A percentile compares a stretch with the other conserved stretches of the same genome.
Evolutionary conservation across 1,284 basidiomycete species (phyloP).

Genomic region (Cerrena zonata): DNA sequence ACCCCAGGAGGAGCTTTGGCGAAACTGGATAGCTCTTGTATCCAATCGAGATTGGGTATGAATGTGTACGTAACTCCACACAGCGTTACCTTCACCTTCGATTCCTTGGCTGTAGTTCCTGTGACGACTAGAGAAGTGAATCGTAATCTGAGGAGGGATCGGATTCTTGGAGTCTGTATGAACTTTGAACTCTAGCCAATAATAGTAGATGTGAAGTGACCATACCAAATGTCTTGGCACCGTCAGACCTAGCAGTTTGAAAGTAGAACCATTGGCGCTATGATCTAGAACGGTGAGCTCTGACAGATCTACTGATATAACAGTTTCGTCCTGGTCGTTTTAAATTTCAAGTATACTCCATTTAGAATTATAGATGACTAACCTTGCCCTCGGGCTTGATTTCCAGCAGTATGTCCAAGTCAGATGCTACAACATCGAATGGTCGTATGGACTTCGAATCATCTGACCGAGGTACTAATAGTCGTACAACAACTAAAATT

Average conservation of each 20-base stretch:
- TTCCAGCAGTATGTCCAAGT: conserved; percentile 62
- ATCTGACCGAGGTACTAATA: conserved; percentile 37
- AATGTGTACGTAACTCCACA: conserved; percentile 63
- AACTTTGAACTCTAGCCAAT: not conserved
- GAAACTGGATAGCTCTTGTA: conserved; percentile 61
- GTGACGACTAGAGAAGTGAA: conserved; percentile 65
- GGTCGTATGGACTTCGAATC: conserved; percentile 31
- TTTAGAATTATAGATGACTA: conserved; percentile 13
- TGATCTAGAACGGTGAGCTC: conserved; percentile 53
- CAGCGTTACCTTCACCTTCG: conserved; percentile 61
- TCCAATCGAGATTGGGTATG: conserved; percentile 61
- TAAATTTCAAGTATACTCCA: not conserved
- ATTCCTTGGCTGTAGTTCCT: conserved; percentile 74
- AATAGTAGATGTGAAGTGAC: conserved; percentile 1
- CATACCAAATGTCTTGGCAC: conserved; percentile 50
- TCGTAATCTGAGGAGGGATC: conserved; percentile 56
- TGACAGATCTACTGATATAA: conserved; percentile 58
- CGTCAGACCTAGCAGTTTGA: conserved; percentile 46
- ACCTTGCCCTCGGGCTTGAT: conserved; percentile 68
- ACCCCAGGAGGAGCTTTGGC: conserved; percentile 85
- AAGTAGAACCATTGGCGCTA: conserved; percentile 28
- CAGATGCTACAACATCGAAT: conserved; percentile 56
- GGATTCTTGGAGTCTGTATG: conserved; percentile 39
- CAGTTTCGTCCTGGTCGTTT: conserved; percentile 64
- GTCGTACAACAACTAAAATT: conserved; percentile 35